Evolutionary conservation across 108 stramenopile species (phyloP), one percentile per base, ranked within the genome.

Genomic region (Nitzschia sp.): DNA sequence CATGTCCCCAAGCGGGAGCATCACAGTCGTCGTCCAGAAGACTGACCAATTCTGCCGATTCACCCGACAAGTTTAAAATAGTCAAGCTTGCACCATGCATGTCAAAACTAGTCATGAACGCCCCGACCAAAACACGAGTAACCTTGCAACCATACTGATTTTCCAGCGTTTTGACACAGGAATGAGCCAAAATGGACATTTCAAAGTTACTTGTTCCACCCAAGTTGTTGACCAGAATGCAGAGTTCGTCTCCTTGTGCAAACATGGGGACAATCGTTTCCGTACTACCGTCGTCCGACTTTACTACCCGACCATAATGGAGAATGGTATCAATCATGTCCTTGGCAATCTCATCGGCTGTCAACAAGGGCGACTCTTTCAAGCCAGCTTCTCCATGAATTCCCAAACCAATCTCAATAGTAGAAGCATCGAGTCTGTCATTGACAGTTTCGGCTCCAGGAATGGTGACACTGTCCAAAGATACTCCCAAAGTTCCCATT

Each of bases 301-400:
- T n/a, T 24, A 69, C 75, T 1, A 33, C 30, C 25, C 81, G 71
- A 19, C 94, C 94, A 65, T 87, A 82, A n/a, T 68, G 73, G 26
- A 84, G 82, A 65, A 97, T 89, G 5, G 83, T 82, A 17, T 68
- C 47, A 18, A 96, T 72, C 87, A 97, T 89, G 28, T 72, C 75
- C 59, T 76, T 77, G 9, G 91, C 91, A 48, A 95, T 82, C 28
- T 82, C 92, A 66, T 94, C 70, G 6, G 92, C 92, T 21, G 82
- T 76, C 81, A 84, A 59, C 29, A 95, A 45, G 0, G 84, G 79
- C 21, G 80, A 82, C 62, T 92, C 88, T 59, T 65, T 71, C 63
- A 90, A 74, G 1, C 99, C 99, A 5, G 96, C 94, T 83, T 99
- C 99, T 4, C 98, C 99, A 69, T 99, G 98, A 57, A 99, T 99